These are phyloP conservation scores for Apiospora saccharicola DNA, from an alignment of 2,329 filamentous ascomycete species.

Conservation along the genomic window DNA sequence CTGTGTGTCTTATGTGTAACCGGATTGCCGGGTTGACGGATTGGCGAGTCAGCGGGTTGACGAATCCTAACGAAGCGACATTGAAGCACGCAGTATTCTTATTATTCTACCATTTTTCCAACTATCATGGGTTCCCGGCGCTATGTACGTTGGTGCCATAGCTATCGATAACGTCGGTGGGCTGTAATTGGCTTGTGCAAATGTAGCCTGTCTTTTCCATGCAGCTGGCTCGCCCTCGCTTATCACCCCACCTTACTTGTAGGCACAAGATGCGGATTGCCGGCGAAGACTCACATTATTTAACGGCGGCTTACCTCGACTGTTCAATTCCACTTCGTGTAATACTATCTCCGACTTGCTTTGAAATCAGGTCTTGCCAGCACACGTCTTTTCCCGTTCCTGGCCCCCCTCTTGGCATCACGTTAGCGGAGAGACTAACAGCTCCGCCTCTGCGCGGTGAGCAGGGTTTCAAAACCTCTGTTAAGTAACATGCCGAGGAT, in stretches of 20 bases:
- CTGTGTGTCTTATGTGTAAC: not conserved
- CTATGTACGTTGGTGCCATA: not conserved
- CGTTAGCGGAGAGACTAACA: not conserved
- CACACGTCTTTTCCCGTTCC: not conserved
- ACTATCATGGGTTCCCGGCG: not conserved
- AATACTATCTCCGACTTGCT: not conserved
- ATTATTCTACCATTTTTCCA: not conserved
- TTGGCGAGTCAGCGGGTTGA: not conserved
- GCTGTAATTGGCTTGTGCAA: not conserved
- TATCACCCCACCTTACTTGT: not conserved
- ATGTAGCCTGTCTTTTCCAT: not conserved
- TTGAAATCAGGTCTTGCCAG: slow-evolving; percentile 1
- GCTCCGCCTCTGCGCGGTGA: not conserved
- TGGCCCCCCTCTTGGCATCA: not conserved
- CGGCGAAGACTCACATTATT: not conserved
- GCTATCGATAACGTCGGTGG: not conserved
- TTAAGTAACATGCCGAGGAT: not conserved
- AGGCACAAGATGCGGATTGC: not conserved
- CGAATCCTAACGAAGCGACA: not conserved
- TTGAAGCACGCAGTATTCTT: too few relatives aligned
- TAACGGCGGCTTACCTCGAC: too few relatives aligned
- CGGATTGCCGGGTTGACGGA: not conserved
- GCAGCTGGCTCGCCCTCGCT: too few relatives aligned
- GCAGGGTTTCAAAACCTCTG: not conserved
- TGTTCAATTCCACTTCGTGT: not conserved